Evolutionary conservation across 2,329 filamentous ascomycete genomes (phyloP).

Genomic region (Aspergillus chevalieri): DNA sequence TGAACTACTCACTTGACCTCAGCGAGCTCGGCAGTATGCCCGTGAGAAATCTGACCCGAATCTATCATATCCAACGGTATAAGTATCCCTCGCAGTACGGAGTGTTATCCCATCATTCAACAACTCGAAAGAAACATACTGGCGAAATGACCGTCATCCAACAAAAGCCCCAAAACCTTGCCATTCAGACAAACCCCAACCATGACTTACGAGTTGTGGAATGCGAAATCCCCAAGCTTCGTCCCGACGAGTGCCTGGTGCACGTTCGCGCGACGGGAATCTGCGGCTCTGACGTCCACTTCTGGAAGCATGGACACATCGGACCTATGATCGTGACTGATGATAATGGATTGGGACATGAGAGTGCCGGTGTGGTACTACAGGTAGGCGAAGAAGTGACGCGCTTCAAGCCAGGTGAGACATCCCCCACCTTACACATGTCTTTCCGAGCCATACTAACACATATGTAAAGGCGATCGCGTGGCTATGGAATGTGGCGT

Average conservation of each 20-base stretch:
- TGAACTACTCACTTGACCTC: no score
- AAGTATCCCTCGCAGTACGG: no score
- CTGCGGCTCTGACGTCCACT: constrained; percentile 15
- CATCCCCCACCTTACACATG: not conserved
- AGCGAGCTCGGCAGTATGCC: no score
- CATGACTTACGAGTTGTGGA: constrained; percentile 14
- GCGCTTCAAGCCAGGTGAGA: constrained; percentile 12
- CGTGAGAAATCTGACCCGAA: no score
- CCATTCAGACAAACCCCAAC: constrained; percentile 13
- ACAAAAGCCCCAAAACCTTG: constrained; percentile 11
- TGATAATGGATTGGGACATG: constrained; percentile 15
- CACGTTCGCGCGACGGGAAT: constrained; percentile 14
- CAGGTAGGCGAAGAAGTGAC: constrained; percentile 11
- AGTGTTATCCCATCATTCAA: not conserved
- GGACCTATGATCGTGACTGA: constrained; percentile 14
- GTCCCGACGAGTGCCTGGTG: constrained; percentile 9
- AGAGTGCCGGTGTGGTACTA: constrained; percentile 13
- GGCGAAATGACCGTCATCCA: constrained; percentile 10
- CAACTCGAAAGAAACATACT: not conserved
- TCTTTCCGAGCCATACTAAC: not conserved
- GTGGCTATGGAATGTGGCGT: constrained; percentile 15
- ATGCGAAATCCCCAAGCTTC: constrained; percentile 11
- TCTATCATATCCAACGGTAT: no score
- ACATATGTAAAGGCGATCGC: constrained; percentile 8
- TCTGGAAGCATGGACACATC: constrained; percentile 16